Base-by-base conservation (phyloP, 1,284 basidiomycete species). In the Termitomyces sp. region DNA sequence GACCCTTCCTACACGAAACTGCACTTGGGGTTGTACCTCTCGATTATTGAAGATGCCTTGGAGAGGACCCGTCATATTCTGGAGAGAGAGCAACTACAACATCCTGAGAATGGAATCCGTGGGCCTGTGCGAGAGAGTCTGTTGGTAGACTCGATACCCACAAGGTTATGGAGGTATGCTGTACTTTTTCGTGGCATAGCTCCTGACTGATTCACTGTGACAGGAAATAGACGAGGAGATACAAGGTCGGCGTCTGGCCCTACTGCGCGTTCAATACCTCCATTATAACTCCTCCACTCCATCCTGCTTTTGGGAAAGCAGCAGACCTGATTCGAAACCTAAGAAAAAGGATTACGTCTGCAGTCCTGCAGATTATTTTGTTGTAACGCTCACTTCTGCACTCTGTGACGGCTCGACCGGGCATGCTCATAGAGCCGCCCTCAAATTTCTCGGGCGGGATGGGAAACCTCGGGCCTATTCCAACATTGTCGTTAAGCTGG, bases 21-120 rank as follows among this genome's bases (percentile, higher is more conserved):
- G 39, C 66, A 67, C 10, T 31, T 61, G 33, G 64, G 66, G 3
- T 31, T 67, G 19, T 62, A 60, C 34, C 61, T 67, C 15, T 60
- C 65, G 5, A 55, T 59, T n/a, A 46, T 65, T n/a, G 41, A 59
- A 34, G 66, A 68, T 44, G 55, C 46, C 15, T 33, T 63, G 19
- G 63, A 66, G 28, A 58, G 65, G 7, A 49, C 51, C 33, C 42
- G 34, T 5, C 59, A 59, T 33, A 31, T 54, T 2, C 40, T 50
- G 6, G 10, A 31, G 8, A 50, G 26, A 21, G 46, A 46, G 17
- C 44, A 34, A 13, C 8, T 24, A 13, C 10, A 8, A 9, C 44
- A 46, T 10, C 19, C n/a, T 52, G 33, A 19, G 15, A 13, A 15
- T 5, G 51, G 43, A 2, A 26, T 19, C 2, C 9, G n/a, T 13